phyloP scores from a whole-genome alignment of 2,329 filamentous ascomycete species.

The Neofusicoccum umdonicola region DNA sequence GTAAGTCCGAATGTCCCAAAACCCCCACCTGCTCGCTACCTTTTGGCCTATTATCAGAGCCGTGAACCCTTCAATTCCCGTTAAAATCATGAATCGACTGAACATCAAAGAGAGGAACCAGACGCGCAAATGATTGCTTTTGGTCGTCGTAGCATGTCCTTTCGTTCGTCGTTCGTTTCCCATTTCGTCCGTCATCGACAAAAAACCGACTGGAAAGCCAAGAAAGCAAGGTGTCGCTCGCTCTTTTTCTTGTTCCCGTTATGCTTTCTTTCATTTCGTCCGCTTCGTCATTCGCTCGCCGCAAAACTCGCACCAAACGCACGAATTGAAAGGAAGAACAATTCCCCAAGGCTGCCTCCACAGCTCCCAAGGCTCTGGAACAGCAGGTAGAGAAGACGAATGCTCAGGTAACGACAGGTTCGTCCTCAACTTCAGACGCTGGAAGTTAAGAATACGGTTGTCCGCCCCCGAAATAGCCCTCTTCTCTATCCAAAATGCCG shows the following conservation, averaged over 20 bases:
- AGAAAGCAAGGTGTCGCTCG: background rate
- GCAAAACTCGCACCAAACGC: background rate
- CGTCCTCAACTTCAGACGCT: constrained; percentile 1
- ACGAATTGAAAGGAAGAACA: background rate
- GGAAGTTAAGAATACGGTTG: constrained; percentile 2
- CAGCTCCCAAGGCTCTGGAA: background rate
- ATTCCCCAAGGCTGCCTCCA: constrained; percentile 3
- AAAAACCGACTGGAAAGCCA: constrained; percentile 3
- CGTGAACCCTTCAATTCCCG: background rate
- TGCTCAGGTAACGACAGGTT: background rate
- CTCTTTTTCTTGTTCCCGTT: constrained; percentile 11
- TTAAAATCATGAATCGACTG: background rate
- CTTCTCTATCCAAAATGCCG: background rate
- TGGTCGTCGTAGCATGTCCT: constrained; percentile 13
- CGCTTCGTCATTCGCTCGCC: background rate
- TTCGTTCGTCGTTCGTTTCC: constrained; percentile 10
- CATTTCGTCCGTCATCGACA: constrained; percentile 7
- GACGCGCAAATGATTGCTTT: constrained; percentile 14
- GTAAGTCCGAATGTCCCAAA: background rate
- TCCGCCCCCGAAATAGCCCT: background rate
- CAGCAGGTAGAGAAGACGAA: constrained; percentile 1
- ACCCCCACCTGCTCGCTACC: background rate
- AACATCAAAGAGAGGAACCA: constrained; percentile 14
- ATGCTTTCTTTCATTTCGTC: constrained; percentile 12
- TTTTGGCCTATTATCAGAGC: constrained; percentile 5